phyloP scores from a whole-genome alignment of 1,284 basidiomycete genomes.

The Erythrobasidium hasegawianum region DNA sequence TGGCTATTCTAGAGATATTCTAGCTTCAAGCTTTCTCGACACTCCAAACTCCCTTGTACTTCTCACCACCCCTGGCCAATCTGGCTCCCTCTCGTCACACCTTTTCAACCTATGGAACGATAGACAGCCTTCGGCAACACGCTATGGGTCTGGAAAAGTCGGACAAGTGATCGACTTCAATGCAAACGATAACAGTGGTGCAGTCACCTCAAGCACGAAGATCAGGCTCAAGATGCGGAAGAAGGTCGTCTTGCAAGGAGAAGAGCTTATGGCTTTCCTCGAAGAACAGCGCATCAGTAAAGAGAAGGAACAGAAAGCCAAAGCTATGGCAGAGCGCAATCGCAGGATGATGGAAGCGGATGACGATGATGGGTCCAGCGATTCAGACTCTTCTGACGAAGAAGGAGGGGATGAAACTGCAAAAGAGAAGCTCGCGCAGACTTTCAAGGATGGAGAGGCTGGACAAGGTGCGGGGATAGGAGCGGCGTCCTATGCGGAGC shows the following conservation, averaged over 20 bases:
- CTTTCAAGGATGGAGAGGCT: slow-evolving; percentile 12
- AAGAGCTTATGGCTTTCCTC: slow-evolving; percentile 75
- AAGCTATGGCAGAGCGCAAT: slow-evolving; percentile 75
- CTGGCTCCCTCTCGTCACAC: slow-evolving; percentile 68
- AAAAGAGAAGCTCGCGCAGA: background rate
- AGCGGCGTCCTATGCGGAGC: slow-evolving; percentile 18
- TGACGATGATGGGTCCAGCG: slow-evolving; percentile 59
- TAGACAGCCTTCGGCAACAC: slow-evolving; percentile 66
- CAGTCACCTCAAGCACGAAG: slow-evolving; percentile 16
- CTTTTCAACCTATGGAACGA: slow-evolving; percentile 84
- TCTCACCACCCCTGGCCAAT: slow-evolving; percentile 52
- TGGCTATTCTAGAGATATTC: slow-evolving; percentile 24
- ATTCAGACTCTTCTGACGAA: slow-evolving; percentile 62
- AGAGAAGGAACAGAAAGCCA: slow-evolving; percentile 80
- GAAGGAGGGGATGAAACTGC: slow-evolving; percentile 63
- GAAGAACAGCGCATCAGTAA: slow-evolving; percentile 73
- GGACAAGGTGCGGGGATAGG: slow-evolving; percentile 23
- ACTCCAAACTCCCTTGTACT: slow-evolving; percentile 23
- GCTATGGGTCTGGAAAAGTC: slow-evolving; percentile 80
- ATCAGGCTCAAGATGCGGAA: slow-evolving; percentile 63
- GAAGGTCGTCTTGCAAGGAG: slow-evolving; percentile 69
- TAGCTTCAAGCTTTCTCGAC: slow-evolving; percentile 27
- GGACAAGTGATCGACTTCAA: slow-evolving; percentile 77
- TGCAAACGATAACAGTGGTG: slow-evolving; percentile 49
- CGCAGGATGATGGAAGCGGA: slow-evolving; percentile 81